phyloP scores from a whole-genome alignment of 371 early-diverging fungal species.

The Blakeslea trispora region DNA sequence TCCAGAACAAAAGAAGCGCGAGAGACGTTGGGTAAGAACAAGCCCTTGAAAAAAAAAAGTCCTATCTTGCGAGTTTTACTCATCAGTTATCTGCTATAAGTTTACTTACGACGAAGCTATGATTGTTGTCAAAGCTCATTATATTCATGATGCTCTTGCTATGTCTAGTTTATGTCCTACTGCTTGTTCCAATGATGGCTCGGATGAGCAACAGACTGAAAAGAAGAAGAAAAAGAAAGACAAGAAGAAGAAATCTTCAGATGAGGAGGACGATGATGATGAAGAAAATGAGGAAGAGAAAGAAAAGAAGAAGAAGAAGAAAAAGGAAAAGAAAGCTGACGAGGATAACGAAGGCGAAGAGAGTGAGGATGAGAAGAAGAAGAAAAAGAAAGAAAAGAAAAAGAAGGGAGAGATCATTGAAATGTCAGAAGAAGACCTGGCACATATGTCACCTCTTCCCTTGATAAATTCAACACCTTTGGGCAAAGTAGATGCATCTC shows the following conservation, averaged over 20 bases:
- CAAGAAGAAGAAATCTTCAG: background rate
- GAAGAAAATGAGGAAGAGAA: background rate
- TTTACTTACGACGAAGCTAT: slow-evolving; percentile 27
- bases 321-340: background rate
- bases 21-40: slow-evolving; percentile 51
- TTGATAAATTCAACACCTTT: background rate
- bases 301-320: background rate
- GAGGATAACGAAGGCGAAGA: background rate
- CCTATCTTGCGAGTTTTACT: too few relatives aligned
- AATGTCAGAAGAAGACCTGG: background rate
- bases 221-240: background rate
- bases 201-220: background rate
- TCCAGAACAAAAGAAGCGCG: slow-evolving; percentile 57
- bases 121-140: slow-evolving; percentile 21
- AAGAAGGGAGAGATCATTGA: background rate
- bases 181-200: background rate
- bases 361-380: background rate
- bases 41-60: too few relatives aligned
- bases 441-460: background rate
- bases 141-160: slow-evolving; percentile 25
- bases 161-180: slow-evolving; percentile 23
- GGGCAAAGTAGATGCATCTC: background rate
- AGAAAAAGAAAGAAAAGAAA: background rate
- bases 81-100: too few relatives aligned
- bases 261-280: background rate